These are phyloP conservation scores for Globisporangium emineosum DNA, from an alignment of 352 stramenopile genomes.

Conservation along the genomic window DNA sequence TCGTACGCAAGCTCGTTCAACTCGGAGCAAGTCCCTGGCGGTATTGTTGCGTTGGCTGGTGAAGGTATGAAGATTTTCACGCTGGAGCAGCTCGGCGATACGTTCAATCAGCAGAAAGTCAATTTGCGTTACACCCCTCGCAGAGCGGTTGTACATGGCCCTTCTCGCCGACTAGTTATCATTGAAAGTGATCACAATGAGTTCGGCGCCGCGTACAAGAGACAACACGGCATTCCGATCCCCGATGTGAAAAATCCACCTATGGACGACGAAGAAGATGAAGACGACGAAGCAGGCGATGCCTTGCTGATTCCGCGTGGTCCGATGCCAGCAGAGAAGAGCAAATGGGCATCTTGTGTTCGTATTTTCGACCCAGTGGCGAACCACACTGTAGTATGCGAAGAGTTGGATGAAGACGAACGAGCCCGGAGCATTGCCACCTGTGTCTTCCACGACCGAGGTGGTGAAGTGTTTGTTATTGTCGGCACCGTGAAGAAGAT, in stretches of 20 bases:
- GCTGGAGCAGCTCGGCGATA: slow-evolving; percentile 93
- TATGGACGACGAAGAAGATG: slow-evolving; percentile 47
- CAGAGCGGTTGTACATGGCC: slow-evolving; percentile 90
- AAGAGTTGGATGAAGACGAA: slow-evolving; percentile 94
- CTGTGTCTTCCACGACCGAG: slow-evolving; percentile 94
- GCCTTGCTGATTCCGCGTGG: slow-evolving; percentile 64
- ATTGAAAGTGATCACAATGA: slow-evolving; percentile 98
- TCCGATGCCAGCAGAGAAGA: slow-evolving; percentile 50
- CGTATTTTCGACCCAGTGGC: slow-evolving; percentile 96
- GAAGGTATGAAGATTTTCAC: slow-evolving; percentile 98
- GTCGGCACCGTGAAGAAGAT: slow-evolving; percentile 96
- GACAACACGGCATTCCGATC: slow-evolving; percentile 61
- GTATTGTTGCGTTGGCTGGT: slow-evolving; percentile 95
- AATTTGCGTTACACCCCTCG: slow-evolving; percentile 97
- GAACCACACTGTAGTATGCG: slow-evolving; percentile 79
- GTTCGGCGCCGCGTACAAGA: slow-evolving; percentile 91
- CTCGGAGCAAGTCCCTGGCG: slow-evolving; percentile 95
- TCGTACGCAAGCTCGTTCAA: slow-evolving; percentile 95
- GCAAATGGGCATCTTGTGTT: slow-evolving; percentile 96
- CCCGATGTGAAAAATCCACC: slow-evolving; percentile 43
- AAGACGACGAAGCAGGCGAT: slow-evolving; percentile 85
- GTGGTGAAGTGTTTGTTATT: slow-evolving; percentile 96
- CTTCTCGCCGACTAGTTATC: slow-evolving; percentile 89
- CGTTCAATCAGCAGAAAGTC: slow-evolving; percentile 96
- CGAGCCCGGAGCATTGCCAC: slow-evolving; percentile 91